A percentile compares a stretch with the other conserved stretches of the same genome.
These are phyloP conservation scores for Amoebophrya sp. DNA, from an alignment of 169 alveolate genomes.

Conservation along the genomic window DNA sequence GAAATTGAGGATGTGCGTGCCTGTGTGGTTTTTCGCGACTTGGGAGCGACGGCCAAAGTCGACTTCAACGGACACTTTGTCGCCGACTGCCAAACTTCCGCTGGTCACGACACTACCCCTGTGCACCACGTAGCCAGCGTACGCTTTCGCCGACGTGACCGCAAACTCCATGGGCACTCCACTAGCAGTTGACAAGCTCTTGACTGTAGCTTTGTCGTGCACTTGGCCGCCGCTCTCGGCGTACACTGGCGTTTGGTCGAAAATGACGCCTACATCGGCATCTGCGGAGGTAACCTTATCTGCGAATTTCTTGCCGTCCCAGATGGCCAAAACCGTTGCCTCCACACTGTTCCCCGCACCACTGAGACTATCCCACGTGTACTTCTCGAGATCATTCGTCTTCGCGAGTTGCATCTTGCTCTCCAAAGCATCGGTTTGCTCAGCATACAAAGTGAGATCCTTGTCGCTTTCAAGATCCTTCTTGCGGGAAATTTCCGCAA, in stretches of 20 bases:
- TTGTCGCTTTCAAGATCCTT: not conserved
- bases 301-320: constrained; percentile 58
- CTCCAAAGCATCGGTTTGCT: constrained; percentile 52
- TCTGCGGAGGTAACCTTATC: constrained; percentile 30
- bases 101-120: not conserved
- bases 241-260: constrained; percentile 72
- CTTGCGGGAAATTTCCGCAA: constrained; percentile 33
- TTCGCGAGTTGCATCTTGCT: constrained; percentile 39
- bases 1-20: constrained; percentile 78
- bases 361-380: constrained; percentile 51
- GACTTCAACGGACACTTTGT: not conserved
- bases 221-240: constrained; percentile 71
- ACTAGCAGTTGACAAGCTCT: too few relatives aligned
- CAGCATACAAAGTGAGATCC: constrained; percentile 51
- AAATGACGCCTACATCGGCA: constrained; percentile 58
- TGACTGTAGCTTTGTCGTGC: constrained; percentile 49
- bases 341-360: not conserved
- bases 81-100: not conserved
- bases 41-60: constrained; percentile 63
- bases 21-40: constrained; percentile 84
- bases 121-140: not conserved
- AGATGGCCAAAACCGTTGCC: constrained; percentile 56
- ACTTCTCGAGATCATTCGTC: constrained; percentile 54
- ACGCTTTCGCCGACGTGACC: not conserved
- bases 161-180: constrained; percentile 5